These are phyloP conservation scores for Melastoma malabathricum DNA, from an alignment of 345 rosid genomes.

Conservation along the genomic window DNA sequence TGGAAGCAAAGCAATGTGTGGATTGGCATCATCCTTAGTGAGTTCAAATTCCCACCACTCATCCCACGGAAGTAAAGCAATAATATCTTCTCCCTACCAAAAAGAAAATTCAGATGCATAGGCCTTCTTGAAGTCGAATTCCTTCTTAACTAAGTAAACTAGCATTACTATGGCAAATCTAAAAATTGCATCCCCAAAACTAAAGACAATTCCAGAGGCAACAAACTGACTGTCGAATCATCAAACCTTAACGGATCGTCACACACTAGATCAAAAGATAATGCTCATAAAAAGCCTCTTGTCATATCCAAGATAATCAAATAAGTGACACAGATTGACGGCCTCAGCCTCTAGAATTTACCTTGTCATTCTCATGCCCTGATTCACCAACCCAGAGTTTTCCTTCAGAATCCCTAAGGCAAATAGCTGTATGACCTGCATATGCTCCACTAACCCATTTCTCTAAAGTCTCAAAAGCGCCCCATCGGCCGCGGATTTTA, in stretches of 20 bases:
- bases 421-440: slow-evolving; percentile 93
- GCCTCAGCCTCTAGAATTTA: slow-evolving; percentile 7
- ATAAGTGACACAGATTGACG: not conserved
- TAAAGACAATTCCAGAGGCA: no score
- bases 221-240: no score
- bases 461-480: slow-evolving; percentile 93
- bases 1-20: slow-evolving; percentile 88
- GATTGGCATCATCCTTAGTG: slow-evolving; percentile 77
- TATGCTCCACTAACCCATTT: slow-evolving; percentile 99
- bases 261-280: no score
- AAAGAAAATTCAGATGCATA: not conserved
- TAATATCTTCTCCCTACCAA: slow-evolving; percentile 70
- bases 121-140: no score
- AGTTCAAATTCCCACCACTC: slow-evolving; percentile 99
- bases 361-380: slow-evolving; percentile 90
- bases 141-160: no score
- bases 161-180: no score
- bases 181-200: no score
- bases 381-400: slow-evolving; percentile 96
- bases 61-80: slow-evolving; percentile 85
- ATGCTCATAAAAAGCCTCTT: not conserved
- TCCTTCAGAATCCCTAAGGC: slow-evolving; percentile 82
- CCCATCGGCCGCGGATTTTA: slow-evolving; percentile 35
- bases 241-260: no score
- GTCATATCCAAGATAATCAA: not conserved